Evolutionary conservation across 2,329 filamentous ascomycete genomes (phyloP).

Genomic region (Fulvia fulva): DNA sequence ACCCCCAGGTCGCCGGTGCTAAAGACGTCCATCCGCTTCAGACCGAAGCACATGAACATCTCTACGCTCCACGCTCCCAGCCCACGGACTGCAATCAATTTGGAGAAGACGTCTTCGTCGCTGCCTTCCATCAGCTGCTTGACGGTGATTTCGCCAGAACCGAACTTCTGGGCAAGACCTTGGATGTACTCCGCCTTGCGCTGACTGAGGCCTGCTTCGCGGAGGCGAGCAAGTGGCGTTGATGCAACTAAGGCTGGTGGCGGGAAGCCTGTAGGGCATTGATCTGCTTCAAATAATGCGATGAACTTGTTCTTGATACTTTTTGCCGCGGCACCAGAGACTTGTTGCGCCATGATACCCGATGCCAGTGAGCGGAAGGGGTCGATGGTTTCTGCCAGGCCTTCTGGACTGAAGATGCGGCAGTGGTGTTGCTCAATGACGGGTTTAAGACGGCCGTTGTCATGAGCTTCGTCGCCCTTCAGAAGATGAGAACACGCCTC

Average conservation of each 20-base stretch:
- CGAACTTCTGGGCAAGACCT: constrained; percentile 80
- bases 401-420: constrained; percentile 72
- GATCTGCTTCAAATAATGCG: constrained; percentile 56
- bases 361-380: constrained; percentile 80
- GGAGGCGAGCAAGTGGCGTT: constrained; percentile 62
- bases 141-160: constrained; percentile 67
- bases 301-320: constrained; percentile 87
- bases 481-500: constrained; percentile 73
- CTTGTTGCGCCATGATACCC: constrained; percentile 94
- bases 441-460: constrained; percentile 57
- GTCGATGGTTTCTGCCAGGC: constrained; percentile 79
- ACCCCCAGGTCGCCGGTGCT: constrained; percentile 88
- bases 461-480: constrained; percentile 52
- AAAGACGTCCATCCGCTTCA: constrained; percentile 93
- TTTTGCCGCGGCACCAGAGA: constrained; percentile 84
- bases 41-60: constrained; percentile 96
- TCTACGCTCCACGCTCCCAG: constrained; percentile 89
- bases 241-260: constrained; percentile 67
- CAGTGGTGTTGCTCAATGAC: constrained; percentile 74
- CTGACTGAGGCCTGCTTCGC: constrained; percentile 83
- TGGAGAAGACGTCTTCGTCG: constrained; percentile 81
- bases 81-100: constrained; percentile 79
- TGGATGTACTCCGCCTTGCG: constrained; percentile 94
- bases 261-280: constrained; percentile 57
- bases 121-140: constrained; percentile 70